Base-by-base conservation (phyloP, 345 rosid species). In the Citrus glauca region DNA sequence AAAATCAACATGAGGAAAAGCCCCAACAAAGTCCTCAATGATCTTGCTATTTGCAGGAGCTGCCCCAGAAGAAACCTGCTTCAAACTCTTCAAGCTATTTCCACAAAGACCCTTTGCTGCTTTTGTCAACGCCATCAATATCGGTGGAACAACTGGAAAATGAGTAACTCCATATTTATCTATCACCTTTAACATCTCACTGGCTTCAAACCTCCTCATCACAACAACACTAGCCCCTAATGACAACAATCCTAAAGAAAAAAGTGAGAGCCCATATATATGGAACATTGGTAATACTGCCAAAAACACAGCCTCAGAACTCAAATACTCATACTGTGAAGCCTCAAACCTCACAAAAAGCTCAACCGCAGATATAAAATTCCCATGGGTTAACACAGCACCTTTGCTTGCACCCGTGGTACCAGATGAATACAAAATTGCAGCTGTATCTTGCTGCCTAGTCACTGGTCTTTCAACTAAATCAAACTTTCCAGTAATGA, bases 391-490 rank as follows among this genome's bases (percentile, higher is more conserved):
- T 35, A 95, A 66, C 77, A 93, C 60, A 28, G 84, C 98, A 55
- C 98, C 97, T 85, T 95, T 93, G 84, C 89, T 93, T 59, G 81
- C 85, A 32, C 95, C 97, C 13, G 98, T 91, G 5, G 98, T 95
- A 2, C 98, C 98, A 0, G 98, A 95, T 0, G 98, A 93, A 77
- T 90, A 90, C 86, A 95, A 66, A 72, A 95, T 89, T 4, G 91
- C 98, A 2, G 97, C 98, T n/a, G 84, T 81, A 73, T 93, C 95
- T 27, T 89, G 88, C 80, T 93, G 98, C 81, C 85, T 87, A 79
- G 90, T 88, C 56, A 77, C 77, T 1, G 90, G 90, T 72, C 76
- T 85, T 1, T 77, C 67, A 4, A 72, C 76, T 55, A 61, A 57
- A 38, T 76, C 86, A 45, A 25, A 72, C 59, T 28, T 73, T 32